Base-by-base conservation (phyloP, 2,329 filamentous ascomycete species). In the Ascochyta rabiei region DNA sequence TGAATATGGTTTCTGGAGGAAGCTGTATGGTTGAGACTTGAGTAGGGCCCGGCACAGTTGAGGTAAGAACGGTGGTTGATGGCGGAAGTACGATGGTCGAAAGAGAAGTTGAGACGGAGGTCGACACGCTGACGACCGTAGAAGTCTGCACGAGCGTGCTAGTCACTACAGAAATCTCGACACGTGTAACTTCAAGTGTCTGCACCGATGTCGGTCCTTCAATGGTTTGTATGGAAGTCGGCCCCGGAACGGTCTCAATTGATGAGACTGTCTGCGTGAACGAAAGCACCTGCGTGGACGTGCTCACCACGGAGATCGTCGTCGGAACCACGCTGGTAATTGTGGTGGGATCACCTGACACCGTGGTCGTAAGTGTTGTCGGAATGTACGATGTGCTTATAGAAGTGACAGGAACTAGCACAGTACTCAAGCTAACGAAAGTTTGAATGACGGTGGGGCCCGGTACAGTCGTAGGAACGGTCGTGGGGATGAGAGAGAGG, bases 21-120 rank as follows among this genome's bases (percentile, higher is more conserved):
- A 64, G 33, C 21, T 62, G 53, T 2, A 58, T 62, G 1, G 62
- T 68, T 2, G 59, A 46, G 1, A 56, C 41, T 6, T 48, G 57
- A 7, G 62, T 64, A 1, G 48, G 38, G 2, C 57, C 65, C 3
- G 53, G 62, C 1, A 61, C 23, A 0, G 62, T 69, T 9, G 63
- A 62, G 1, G 66, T 71, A 1, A 57, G 59, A 6, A 56, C 38
- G 8, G 48, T 48, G 5, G 60, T 62, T 18, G 56, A 44, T 1
- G 60, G 57, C 9, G 53, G 48, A 4, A 56, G 16, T 4, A 51
- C 38, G 6, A 52, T 45, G 5, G 48, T 57, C 3, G 44, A 37
- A 7, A 57, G n/a, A 9, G 37, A 37, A 12, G 48, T 51, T 6
- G 42, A 43, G 9, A 56, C 31, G 0, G 47, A 51, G 2, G 34